Evolutionary conservation across 192 early-diverging fungal genomes (phyloP), one percentile per base, ranked within the genome.

Genomic region (Kappamyces sp.): DNA sequence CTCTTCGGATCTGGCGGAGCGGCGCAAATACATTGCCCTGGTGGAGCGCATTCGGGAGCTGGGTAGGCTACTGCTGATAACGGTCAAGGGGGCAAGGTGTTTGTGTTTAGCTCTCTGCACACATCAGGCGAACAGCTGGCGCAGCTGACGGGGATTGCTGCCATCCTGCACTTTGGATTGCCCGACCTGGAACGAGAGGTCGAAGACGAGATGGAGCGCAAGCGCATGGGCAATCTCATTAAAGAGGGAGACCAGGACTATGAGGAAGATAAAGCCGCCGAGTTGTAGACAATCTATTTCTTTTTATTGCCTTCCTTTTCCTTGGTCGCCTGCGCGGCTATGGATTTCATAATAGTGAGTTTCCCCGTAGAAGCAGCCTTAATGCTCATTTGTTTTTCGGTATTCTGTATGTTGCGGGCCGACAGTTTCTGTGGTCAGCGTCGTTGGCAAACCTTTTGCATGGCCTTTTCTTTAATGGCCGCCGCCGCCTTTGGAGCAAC

Each of bases 121-220:
- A 89, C 91, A 0, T 91, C 91, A 1, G 97, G 97, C 55, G 97
- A 99, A 74, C 91, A 96, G 69, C 76, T 99, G 9, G 86, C 83
- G 63, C 92, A 96, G 72, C 72, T 99, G 40, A 87, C 93, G 13
- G 97, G 97, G 32, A 89, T 99, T 3, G 97, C 97, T 6, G 91
- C 92, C 3, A 90, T 94, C 47, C 73, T 95, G 41, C 87, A 82
- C 51, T 99, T 94, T 55, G 90, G 93, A n/a, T 61, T 99, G 47
- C 89, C 87, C 31, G 85, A 93, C 23, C 69, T 90, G 43, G 91
- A 93, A 33, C 86, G 85, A 7, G 87, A 85, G 33, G 15, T 68
- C 40, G 66, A 62, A 1, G 60, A 64, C 23, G 31, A 43, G 31
- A 34, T 55, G 53, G 59, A 60, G 37, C 36, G 38, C 23, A 44